A percentile compares a stretch with the other conserved stretches of the same genome.
These are phyloP conservation scores for Solanum hybrid DNA, from an alignment of 305 asterid species.

Conservation along the genomic window DNA sequence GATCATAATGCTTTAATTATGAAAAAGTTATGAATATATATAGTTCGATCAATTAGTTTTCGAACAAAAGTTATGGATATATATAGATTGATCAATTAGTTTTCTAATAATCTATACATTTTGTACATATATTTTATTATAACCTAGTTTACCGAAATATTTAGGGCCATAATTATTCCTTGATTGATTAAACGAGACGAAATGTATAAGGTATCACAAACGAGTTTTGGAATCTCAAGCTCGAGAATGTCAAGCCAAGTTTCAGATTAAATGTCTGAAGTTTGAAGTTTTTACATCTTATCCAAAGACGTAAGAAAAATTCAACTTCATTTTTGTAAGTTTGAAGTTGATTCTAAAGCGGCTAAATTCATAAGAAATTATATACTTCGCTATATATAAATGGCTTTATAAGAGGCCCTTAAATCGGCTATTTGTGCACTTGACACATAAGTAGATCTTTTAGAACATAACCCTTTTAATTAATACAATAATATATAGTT, in stretches of 20 bases:
- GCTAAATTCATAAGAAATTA: not conserved
- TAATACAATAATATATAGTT: not conserved
- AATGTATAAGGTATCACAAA: not conserved
- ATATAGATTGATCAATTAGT: not conserved
- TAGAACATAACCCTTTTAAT: not conserved
- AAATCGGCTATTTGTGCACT: not conserved
- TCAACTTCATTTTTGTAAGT: not conserved
- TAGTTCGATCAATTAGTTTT: not conserved
- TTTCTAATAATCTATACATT: not conserved
- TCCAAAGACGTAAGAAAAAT: not conserved
- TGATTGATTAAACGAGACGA: no score
- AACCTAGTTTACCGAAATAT: not conserved
- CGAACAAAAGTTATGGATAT: not conserved
- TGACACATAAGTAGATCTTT: not conserved
- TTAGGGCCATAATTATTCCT: not conserved
- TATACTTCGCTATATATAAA: no score
- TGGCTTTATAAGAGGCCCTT: not conserved
- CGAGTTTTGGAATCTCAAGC: not conserved
- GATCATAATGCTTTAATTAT: no score
- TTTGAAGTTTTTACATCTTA: not conserved
- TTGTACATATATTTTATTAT: no score
- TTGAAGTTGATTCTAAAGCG: not conserved
- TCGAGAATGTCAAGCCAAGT: not conserved
- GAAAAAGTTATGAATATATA: not conserved
- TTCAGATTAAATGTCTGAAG: not conserved